phyloP scores from a whole-genome alignment of 2,329 filamentous ascomycete genomes.

The Ophiosphaerella korrae region DNA sequence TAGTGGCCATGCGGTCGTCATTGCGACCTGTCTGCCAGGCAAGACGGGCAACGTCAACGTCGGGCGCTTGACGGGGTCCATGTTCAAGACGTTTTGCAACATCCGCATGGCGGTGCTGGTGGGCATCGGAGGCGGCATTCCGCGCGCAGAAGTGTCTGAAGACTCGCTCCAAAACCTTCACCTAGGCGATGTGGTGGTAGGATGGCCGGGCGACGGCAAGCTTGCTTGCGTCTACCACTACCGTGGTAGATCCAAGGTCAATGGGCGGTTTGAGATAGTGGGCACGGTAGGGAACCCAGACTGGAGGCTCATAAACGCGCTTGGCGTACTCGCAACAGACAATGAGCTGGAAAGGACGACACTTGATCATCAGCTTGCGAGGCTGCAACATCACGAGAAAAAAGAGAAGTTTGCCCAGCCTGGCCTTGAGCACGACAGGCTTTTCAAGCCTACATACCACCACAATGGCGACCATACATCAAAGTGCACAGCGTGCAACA shows the following conservation, averaged over 20 bases:
- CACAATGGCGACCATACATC: no score
- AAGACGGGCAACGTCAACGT: conserved; percentile 9
- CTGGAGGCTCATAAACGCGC: conserved; percentile 9
- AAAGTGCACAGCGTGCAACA: no score
- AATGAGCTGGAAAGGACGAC: conserved; percentile 1
- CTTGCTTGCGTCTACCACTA: no score
- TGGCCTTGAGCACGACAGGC: no score
- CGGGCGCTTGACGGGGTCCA: conserved; percentile 7
- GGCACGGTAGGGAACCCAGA: conserved; percentile 1
- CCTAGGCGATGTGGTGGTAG: conserved; percentile 15
- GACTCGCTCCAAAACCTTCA: conserved; percentile 9
- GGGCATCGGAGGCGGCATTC: conserved; percentile 18
- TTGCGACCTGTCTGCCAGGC: conserved; percentile 7
- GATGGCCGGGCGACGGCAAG: not conserved
- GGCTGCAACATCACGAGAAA: not conserved
- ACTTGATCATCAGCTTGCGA: conserved; percentile 5
- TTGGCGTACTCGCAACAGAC: conserved; percentile 2
- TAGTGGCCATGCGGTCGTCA: conserved; percentile 12
- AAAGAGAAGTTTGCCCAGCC: no score
- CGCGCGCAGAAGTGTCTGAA: conserved; percentile 1
- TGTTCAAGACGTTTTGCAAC: conserved; percentile 16
- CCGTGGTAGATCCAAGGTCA: no score
- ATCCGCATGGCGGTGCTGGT: conserved; percentile 15
- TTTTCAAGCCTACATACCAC: no score
- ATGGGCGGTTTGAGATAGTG: no score